Evolutionary conservation across 495 filamentous ascomycete genomes (phyloP), one percentile per base, ranked within the genome.

Genomic region (Lepidopterella palustris): DNA sequence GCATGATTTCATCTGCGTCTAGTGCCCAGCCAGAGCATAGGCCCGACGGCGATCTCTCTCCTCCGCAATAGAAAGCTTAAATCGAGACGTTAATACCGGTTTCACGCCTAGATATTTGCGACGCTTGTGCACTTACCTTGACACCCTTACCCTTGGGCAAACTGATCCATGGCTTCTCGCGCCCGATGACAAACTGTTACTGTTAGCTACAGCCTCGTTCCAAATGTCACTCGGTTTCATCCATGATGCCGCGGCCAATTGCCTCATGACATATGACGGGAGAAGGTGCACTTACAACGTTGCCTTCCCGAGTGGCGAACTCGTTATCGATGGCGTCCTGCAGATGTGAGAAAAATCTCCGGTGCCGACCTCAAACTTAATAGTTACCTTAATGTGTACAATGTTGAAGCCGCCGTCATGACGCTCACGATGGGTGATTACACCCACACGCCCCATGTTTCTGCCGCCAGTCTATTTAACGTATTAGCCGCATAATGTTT

Each of bases 321-420:
- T 89, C 87, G 85, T 97, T 98, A 84, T 97, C 93, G 76, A 98
- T 88, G 64, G 91, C 93, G 72, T 98, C 93, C 87, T n/a, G n/a
- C n/a, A n/a, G n/a, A n/a, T n/a, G n/a, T n/a, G n/a, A n/a, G n/a
- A n/a, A n/a, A n/a, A n/a, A n/a, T 97, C 89, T 74, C 93, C 92
- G 71, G 93, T 98, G 69, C 93, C 90, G 81, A 97, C 97, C 71
- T 89, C 87, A 85, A 97, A 97, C 84, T 97, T 92, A 76, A 98
- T 88, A 64, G 91, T 92, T 72, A 97, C 93, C 87, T 98, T 97
- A 77, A 98, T 86, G 82, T 97, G 95, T 77, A 97, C 90, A 70
- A 97, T 93, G 84, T 90, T 90, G 87, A 98, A 98, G 78, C 95
- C 93, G 80, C 93, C 93, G 68, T 98, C 93, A 84, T 97, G 93